A percentile compares a stretch with the other conserved stretches of the same genome.
phyloP scores from a whole-genome alignment of 2,329 filamentous ascomycete genomes.

The Exophiala bonariae region DNA sequence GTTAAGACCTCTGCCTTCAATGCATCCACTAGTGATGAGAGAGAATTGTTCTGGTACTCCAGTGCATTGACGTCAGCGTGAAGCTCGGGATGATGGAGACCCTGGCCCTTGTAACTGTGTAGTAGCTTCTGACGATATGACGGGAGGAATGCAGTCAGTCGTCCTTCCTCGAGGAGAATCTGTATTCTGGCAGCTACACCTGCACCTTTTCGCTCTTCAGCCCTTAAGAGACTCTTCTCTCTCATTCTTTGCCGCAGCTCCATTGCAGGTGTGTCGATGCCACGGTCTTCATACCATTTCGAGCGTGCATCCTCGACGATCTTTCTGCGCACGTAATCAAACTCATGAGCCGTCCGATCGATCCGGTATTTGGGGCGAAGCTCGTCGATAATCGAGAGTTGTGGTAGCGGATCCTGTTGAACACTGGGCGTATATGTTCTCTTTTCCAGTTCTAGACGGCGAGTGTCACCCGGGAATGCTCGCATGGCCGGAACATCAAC shows the following conservation, averaged over 20 bases:
- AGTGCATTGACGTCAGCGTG: no score
- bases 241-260: slow-evolving; percentile 5
- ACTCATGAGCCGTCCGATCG: slow-evolving; percentile 18
- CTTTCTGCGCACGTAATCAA: slow-evolving; percentile 26
- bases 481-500: slow-evolving; percentile 50
- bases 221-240: neutral
- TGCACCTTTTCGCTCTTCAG: neutral
- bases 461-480: slow-evolving; percentile 68
- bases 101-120: no score
- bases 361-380: slow-evolving; percentile 14
- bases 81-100: no score
- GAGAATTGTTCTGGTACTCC: no score
- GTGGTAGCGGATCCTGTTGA: slow-evolving; percentile 10
- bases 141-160: no score
- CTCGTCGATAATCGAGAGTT: slow-evolving; percentile 15
- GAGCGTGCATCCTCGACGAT: slow-evolving; percentile 26
- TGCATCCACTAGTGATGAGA: no score
- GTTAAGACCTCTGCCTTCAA: no score
- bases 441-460: slow-evolving; percentile 72
- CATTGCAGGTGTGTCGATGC: slow-evolving; percentile 15
- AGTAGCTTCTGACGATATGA: no score
- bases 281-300: slow-evolving; percentile 23
- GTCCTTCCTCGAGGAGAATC: no score
- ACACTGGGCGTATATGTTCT: slow-evolving; percentile 20
- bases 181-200: no score